Conservation (phyloP, 345 rosid species). For the Citropsis articulata region DNA sequence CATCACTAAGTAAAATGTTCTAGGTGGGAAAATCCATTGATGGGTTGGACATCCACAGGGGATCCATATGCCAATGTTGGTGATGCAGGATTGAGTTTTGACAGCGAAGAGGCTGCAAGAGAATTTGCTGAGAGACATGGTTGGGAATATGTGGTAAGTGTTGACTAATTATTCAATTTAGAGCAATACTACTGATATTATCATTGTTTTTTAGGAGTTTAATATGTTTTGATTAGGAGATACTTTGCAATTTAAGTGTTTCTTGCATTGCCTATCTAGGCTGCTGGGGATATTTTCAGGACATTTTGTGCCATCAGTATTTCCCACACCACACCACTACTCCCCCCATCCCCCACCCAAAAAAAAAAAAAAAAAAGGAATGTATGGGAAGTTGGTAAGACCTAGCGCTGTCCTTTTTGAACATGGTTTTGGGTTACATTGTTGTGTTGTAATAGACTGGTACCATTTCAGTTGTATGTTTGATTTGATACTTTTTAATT, state of each 20-base stretch:
- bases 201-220: neutral
- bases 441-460: neutral
- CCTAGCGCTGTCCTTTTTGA: neutral
- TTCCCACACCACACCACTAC: neutral
- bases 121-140: slow-evolving; percentile 88
- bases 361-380: too few species aligned
- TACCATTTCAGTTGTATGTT: neutral
- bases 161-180: neutral
- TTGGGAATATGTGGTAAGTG: slow-evolving; percentile 77
- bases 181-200: neutral
- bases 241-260: neutral
- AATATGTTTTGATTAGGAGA: neutral
- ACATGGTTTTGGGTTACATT: neutral
- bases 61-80: slow-evolving; percentile 99
- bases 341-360: too few species aligned
- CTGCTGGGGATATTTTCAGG: neutral
- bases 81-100: slow-evolving; percentile 74
- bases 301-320: neutral
- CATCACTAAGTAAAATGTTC: neutral
- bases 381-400: neutral
- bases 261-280: neutral
- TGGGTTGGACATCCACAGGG: slow-evolving; percentile 99
- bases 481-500: neutral
- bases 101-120: slow-evolving; percentile 77
- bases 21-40: slow-evolving; percentile 99